phyloP scores from a whole-genome alignment of 2,329 filamentous ascomycete genomes.

The Exophiala bonariae region DNA sequence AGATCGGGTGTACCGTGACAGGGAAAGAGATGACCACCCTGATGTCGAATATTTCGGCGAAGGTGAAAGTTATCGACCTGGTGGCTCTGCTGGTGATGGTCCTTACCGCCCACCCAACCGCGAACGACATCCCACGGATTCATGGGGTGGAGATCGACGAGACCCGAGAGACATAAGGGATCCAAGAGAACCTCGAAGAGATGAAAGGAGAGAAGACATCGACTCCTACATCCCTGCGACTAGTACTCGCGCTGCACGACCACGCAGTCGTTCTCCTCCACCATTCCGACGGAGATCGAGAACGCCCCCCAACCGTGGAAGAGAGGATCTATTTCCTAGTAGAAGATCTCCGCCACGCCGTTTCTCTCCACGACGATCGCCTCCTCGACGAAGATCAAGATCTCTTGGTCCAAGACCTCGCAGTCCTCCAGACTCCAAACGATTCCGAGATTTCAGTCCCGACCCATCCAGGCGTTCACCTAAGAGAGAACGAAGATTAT shows the following conservation, averaged over 20 bases:
- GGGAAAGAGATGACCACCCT: constrained; percentile 26
- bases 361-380: constrained; percentile 44
- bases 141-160: constrained; percentile 22
- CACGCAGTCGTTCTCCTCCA: constrained; percentile 43
- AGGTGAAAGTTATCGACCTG: constrained; percentile 31
- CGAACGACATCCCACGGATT: constrained; percentile 23
- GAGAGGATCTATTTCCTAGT: constrained; percentile 37
- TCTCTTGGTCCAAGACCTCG: constrained; percentile 37
- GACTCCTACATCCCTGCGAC: constrained; percentile 28
- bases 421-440: constrained; percentile 34
- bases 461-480: constrained; percentile 31
- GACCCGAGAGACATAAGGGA: too few species aligned
- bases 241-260: constrained; percentile 21
- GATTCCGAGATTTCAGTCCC: constrained; percentile 39
- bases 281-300: constrained; percentile 43
- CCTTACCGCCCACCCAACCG: constrained; percentile 25
- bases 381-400: constrained; percentile 39
- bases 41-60: constrained; percentile 28
- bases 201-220: constrained; percentile 27
- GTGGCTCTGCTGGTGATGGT: constrained; percentile 24
- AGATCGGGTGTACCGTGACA: too few species aligned
- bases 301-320: constrained; percentile 39
- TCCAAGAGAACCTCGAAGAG: constrained; percentile 13
- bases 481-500: constrained; percentile 36
- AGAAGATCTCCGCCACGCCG: constrained; percentile 40